Evolutionary conservation across 2,329 filamentous ascomycete genomes (phyloP), one percentile per base, ranked within the genome.

Genomic region (Arthrocladium fulminans): DNA sequence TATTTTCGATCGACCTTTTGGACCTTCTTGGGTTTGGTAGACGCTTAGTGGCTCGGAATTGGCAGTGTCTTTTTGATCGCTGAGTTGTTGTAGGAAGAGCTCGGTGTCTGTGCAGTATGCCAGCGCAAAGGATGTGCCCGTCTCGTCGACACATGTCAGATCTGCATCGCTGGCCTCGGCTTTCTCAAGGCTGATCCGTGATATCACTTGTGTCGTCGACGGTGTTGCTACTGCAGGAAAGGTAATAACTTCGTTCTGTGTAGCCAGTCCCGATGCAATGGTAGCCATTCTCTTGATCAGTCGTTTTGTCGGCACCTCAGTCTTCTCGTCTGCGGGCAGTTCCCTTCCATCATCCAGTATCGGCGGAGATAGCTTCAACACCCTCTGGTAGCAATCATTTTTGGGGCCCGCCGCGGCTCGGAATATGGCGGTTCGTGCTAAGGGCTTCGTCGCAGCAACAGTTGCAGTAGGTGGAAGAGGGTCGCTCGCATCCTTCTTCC

Each of bases 71-170:
- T 70, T 73, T 56, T 64, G 71, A 35, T 73, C 72, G 17, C 70
- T 66, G 41, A 87, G 66, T 25, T 77, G 76, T 57, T 85, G 73
- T 29, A 84, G 69, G 65, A 81, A 84, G 42, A 97, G 74, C 56
- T 88, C 80, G 61, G 83, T 73, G 54, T 87, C 81, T 58, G 84
- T 81, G 65, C 85, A 89, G 65, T 88, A 96, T 2, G 82, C 83
- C 47, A 96, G 70, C 56, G 82, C 76, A 63, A 84, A 92, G 32
- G 76, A 42, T 2, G 44, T 48, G 15, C 47, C 45, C 19, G 48
- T 55, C 5, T 39, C 51, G 27, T 48, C 44, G 32, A 44, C 47
- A 32, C 17, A n/a, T 17, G 22, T 37, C 17, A 58, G 34, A 48
- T 57, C 58, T 17, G 53, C 23, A 37, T 59, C 57, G 5, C 70